Evolutionary conservation across 495 filamentous ascomycete species (phyloP), one percentile per base, ranked within the genome.

Genomic region (Jackrogersella multiformis): DNA sequence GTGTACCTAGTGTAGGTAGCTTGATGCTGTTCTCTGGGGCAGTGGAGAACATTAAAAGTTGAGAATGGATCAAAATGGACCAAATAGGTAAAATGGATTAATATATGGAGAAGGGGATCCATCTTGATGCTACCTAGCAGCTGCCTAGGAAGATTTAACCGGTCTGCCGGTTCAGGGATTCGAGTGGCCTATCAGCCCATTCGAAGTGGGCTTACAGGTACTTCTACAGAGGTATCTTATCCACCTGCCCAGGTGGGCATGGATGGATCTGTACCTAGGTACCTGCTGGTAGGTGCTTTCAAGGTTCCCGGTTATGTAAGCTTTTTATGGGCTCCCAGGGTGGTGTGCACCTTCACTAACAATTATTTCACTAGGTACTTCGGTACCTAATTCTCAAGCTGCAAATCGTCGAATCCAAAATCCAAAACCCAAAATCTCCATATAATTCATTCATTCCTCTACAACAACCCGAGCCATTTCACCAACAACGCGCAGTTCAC

Each of bases 301-400:
- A 30, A 30, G 8, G 38, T 5, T 5, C 5, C 16, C 7, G 45
- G 23, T 49, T 49, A 49, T 5, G 28, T 52, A 52, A 35, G 48
- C n/a, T n/a, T 21, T n/a, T n/a, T n/a, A 21, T 45, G 15, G 36
- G 24, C 13, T 18, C 32, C 2, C 18, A 35, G 2, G 9, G 45
- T 44, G 55, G 26, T 45, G 7, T 35, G 56, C 56, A 2, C 30
- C 12, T 48, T 48, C 56, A 59, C 39, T 59, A 48, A 48, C 56
- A 59, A 59, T 59, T 59, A 39, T 39, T 56, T 46, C 30, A n/a
- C n/a, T n/a, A n/a, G n/a, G n/a, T n/a, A n/a, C n/a, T n/a, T n/a
- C n/a, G n/a, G n/a, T n/a, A n/a, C n/a, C 28, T 13, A 6, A 28
- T 48, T 49, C 36, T 28, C 36, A 38, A 26, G 30, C 42, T 30